Conservation (phyloP, 345 rosid genomes). For the Angophora floribunda region DNA sequence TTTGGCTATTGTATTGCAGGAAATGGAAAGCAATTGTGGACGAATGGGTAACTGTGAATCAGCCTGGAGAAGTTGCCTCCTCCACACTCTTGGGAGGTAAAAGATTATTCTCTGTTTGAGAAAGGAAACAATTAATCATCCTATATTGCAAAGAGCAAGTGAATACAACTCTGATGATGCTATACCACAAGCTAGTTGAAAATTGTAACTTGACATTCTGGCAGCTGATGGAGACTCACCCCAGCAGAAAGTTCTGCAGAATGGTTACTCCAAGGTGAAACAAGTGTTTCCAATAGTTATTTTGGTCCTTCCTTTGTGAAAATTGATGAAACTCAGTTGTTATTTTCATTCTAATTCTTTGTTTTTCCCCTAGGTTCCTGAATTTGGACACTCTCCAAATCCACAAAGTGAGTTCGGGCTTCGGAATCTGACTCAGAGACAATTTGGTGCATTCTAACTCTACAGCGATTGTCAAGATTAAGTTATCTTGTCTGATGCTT, state of each 20-base stretch:
- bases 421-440: slow-evolving; percentile 30
- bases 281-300: background rate
- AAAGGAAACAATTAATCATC: background rate
- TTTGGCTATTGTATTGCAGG: slow-evolving; percentile 24
- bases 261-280: slow-evolving; percentile 74
- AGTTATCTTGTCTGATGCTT: background rate
- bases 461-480: background rate
- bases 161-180: background rate
- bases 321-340: background rate
- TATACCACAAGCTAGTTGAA: background rate
- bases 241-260: slow-evolving; percentile 55
- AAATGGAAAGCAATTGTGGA: slow-evolving; percentile 95
- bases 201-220: background rate
- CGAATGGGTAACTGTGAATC: slow-evolving; percentile 89
- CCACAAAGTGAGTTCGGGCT: slow-evolving; percentile 50
- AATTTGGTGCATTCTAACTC: background rate
- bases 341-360: slow-evolving; percentile 30
- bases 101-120: background rate
- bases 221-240: slow-evolving; percentile 87
- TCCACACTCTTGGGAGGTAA: slow-evolving; percentile 64
- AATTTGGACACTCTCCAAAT: slow-evolving; percentile 57
- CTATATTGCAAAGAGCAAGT: background rate
- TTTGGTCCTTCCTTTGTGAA: slow-evolving; percentile 3
- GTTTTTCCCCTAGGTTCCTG: slow-evolving; percentile 43
- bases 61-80: slow-evolving; percentile 62